phyloP scores from a whole-genome alignment of 352 stramenopile genomes.

The Globisporangium apiculatum region DNA sequence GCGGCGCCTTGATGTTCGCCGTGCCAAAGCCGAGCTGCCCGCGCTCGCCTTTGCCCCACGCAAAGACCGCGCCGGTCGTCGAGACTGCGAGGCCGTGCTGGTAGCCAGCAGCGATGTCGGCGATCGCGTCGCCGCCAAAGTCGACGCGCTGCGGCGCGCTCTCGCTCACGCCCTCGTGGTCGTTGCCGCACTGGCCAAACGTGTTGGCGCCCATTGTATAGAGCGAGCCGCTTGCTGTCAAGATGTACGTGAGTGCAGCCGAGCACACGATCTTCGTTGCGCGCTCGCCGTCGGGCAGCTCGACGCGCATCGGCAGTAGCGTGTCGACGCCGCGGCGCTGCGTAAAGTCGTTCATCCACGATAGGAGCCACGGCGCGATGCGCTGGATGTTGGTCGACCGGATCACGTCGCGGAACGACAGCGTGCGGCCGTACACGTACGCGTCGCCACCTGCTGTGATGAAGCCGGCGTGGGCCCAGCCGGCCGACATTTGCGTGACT shows the following conservation, averaged over 20 bases:
- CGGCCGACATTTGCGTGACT: constrained; percentile 60
- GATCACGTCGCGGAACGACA: constrained; percentile 83
- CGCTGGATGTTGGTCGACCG: constrained; percentile 81
- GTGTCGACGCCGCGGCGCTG: constrained; percentile 51
- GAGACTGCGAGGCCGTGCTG: constrained; percentile 75
- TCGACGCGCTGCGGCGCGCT: constrained; percentile 38
- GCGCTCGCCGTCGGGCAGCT: constrained; percentile 48
- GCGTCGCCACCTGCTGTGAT: constrained; percentile 57
- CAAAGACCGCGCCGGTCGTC: constrained; percentile 58
- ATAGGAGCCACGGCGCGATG: constrained; percentile 58
- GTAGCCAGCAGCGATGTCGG: constrained; percentile 67
- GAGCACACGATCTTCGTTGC: constrained; percentile 81
- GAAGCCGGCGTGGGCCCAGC: constrained; percentile 76
- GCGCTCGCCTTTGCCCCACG: constrained; percentile 80
- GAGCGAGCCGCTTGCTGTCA: constrained; percentile 73
- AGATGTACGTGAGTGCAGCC: constrained; percentile 63
- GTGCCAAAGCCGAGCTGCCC: constrained; percentile 76
- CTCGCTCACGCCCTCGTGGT: constrained; percentile 58
- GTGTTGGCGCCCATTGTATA: constrained; percentile 73
- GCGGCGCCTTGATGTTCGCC: constrained; percentile 60
- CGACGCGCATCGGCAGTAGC: constrained; percentile 42
- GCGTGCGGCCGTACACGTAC: constrained; percentile 70
- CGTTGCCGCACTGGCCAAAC: constrained; percentile 76
- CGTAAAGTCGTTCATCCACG: constrained; percentile 73
- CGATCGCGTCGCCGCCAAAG: constrained; percentile 61